A percentile compares a stretch with the other conserved stretches of the same genome.
These are phyloP conservation scores for Penicillium sp. DNA, from an alignment of 2,329 filamentous ascomycete species.

Conservation along the genomic window DNA sequence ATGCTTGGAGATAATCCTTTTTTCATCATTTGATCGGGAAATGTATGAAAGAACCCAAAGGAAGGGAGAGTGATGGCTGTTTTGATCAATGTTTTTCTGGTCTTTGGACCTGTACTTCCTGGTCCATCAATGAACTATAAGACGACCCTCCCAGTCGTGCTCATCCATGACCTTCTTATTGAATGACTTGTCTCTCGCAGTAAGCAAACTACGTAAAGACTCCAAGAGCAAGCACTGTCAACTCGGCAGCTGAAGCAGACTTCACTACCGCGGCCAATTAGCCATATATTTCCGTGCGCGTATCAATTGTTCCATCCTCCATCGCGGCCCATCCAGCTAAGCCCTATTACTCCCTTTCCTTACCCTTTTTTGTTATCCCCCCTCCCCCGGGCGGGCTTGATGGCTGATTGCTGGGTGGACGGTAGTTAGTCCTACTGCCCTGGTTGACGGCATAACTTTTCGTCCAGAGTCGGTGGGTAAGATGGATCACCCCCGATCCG, in stretches of 20 bases:
- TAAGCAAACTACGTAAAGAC: too few species aligned
- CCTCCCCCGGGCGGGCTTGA: background rate
- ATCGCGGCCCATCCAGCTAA: background rate
- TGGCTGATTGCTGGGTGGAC: background rate
- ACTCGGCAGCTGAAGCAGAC: too few species aligned
- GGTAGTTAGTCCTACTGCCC: background rate
- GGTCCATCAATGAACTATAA: background rate
- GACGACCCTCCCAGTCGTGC: background rate
- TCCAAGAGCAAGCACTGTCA: too few species aligned
- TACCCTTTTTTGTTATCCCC: background rate
- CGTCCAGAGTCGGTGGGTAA: background rate
- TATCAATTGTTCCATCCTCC: background rate
- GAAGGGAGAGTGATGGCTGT: background rate
- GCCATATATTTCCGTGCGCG: background rate
- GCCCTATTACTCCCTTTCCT: too few species aligned
- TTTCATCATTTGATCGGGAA: slow-evolving; percentile 10
- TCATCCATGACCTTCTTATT: too few species aligned
- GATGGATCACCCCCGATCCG: background rate
- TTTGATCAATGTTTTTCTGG: background rate
- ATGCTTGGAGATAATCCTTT: background rate
- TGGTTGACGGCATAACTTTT: background rate
- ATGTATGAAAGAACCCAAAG: background rate
- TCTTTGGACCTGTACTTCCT: background rate
- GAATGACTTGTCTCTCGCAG: too few species aligned
- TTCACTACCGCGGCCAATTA: too few species aligned